phyloP scores from a whole-genome alignment of 2,329 filamentous ascomycete species.

The Thelonectria olida region DNA sequence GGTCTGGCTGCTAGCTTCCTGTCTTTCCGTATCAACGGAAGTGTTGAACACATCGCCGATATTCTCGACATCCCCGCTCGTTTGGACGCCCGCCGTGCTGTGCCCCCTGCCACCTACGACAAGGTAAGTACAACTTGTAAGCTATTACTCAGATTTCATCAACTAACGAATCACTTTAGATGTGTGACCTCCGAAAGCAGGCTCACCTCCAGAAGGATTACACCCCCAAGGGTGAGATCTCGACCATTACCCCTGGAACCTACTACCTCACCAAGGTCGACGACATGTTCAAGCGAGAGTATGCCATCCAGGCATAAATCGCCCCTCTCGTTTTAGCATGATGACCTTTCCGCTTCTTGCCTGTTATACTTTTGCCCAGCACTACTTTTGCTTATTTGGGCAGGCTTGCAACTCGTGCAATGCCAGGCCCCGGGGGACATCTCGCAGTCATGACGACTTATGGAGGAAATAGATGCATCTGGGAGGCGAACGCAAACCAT shows the following conservation, averaged over 20 bases:
- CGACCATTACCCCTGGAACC: conserved; percentile 71
- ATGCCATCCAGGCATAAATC: conserved; percentile 75
- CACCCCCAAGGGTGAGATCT: conserved; percentile 72
- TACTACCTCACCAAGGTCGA: conserved; percentile 86
- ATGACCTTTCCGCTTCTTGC: conserved; percentile 29
- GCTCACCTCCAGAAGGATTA: conserved; percentile 85
- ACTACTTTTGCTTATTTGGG: conserved; percentile 25
- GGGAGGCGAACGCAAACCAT: conserved; percentile 34
- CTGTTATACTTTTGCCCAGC: conserved; percentile 18
- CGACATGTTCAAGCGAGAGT: conserved; percentile 86
- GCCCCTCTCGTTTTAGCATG: conserved; percentile 1
- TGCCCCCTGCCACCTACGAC: conserved; percentile 79
- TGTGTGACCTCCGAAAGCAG: conserved; percentile 83
- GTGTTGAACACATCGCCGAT: conserved; percentile 73
- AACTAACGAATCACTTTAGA: conserved; percentile 55
- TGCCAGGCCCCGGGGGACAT: conserved; percentile 28
- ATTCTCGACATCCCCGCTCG: conserved; percentile 75
- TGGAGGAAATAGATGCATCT: conserved; percentile 39
- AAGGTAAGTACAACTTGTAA: conserved; percentile 60
- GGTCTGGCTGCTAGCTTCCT: conserved; percentile 78
- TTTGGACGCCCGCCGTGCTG: conserved; percentile 70
- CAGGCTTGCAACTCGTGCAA: conserved; percentile 19
- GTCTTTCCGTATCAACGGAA: conserved; percentile 77
- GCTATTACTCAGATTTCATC: not conserved
- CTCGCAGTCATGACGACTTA: conserved; percentile 33